Evolutionary conservation across 1,284 basidiomycete species (phyloP), one percentile per base, ranked within the genome.

Genomic region (Salmacisia buchloeana): DNA sequence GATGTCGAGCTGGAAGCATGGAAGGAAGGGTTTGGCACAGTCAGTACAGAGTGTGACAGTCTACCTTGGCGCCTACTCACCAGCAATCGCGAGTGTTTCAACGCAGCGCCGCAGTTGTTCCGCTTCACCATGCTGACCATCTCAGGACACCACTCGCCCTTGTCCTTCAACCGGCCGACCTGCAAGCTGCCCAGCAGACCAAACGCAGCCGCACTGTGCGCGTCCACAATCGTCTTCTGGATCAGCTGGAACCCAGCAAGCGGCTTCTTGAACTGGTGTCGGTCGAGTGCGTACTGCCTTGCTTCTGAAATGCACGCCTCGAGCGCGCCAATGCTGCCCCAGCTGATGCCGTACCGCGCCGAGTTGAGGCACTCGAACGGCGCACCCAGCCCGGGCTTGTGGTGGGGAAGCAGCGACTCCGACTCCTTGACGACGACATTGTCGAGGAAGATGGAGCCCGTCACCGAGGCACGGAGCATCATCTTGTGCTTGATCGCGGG

Each of bases 221-320:
- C 94, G 71, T 97, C 93, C 1, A 89, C 92, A 21, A 98, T 85
- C 82, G 97, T 98, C 85, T 94, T 94, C 81, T 97, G 94, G 25
- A 97, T 85, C 34, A 82, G 70, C 64, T 98, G 94, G 86, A 96
- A 98, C 2, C 89, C 90, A 1, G 91, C 93, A 3, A 97, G 84
- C 0, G 93, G 92, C 36, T 89, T 87, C 38, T 86, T 84, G 83
- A 97, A 97, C 81, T 97, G 94, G 49, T 88, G 81, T 29, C 83
- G 82, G 62, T 97, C 92, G 27, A 97, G 85, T 1, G 91, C 90
- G 78, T 98, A 97, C 31, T 85, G 85, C 31, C 90, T 85, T 0
- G 94, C 86, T 58, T 87, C 86, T 49, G 84, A 80, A 35, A 97
- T 85, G 76, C 91, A 94, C 73, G 96, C 92, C 81, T 98, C 94